Evolutionary conservation across 805 yeast species (phyloP).

Genomic region (Candida railenensis): DNA sequence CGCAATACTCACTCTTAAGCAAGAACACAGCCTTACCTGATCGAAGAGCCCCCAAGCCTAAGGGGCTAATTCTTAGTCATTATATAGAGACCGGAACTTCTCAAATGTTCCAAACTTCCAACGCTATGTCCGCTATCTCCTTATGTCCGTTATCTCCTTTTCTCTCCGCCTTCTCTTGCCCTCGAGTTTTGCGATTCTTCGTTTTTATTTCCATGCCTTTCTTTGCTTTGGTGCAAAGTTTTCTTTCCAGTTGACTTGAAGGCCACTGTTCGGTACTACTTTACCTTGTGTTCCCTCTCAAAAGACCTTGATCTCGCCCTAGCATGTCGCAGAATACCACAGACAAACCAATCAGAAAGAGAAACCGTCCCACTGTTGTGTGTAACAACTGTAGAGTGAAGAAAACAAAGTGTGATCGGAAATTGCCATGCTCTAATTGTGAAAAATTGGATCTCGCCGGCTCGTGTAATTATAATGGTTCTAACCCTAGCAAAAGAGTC

Average conservation of each 20-base stretch:
- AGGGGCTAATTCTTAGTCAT: too few species aligned
- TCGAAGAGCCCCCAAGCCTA: too few species aligned
- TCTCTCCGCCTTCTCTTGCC: not conserved
- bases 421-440: slow-evolving; percentile 34
- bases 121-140: too few species aligned
- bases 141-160: not conserved
- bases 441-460: slow-evolving; percentile 24
- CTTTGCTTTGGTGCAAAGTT: too few species aligned
- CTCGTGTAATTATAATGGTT: slow-evolving; percentile 6
- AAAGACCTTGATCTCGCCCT: too few species aligned
- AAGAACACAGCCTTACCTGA: too few species aligned
- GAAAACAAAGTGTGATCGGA: slow-evolving; percentile 35
- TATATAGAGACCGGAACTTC: too few species aligned
- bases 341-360: slow-evolving; percentile 9
- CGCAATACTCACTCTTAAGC: too few species aligned
- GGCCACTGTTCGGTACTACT: too few species aligned
- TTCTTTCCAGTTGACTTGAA: too few species aligned
- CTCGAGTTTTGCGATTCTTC: not conserved
- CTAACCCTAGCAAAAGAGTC: not conserved
- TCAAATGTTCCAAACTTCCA: too few species aligned
- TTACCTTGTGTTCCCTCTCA: too few species aligned
- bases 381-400: slow-evolving; percentile 31
- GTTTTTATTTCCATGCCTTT: not conserved
- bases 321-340: not conserved
- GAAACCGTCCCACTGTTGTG: slow-evolving; percentile 37